Evolutionary conservation across 2,329 filamentous ascomycete genomes (phyloP), one percentile per base, ranked within the genome.

Genomic region (Stemphylium vesicarium): DNA sequence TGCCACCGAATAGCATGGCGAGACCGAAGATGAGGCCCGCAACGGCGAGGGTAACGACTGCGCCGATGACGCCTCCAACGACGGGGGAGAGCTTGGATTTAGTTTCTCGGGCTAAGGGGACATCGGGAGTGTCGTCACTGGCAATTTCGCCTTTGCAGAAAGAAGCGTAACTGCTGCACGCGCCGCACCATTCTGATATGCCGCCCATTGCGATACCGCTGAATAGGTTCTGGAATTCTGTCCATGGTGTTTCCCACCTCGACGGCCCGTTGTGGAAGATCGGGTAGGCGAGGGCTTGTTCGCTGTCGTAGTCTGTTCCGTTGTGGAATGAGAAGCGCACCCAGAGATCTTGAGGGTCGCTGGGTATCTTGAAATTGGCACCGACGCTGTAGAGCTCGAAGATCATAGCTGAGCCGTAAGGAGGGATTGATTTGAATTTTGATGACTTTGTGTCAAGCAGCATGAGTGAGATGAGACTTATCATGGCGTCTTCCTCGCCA

Each of bases 241-340:
- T 60, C 74, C 82, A 86, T 0, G 70, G 66, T 60, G 86, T 80
- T 4, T 79, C 76, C 1, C 73, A 77, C 22, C 75, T 70, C 55
- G 76, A 78, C 1, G 79, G 80, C 1, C 78, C 78, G 49, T 76
- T 71, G 39, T 77, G 76, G 64, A 86, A 86, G 10, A 86, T 70
- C 2, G 82, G 78, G 57, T 82, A 85, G 0, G 76, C 58, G 6
- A 51, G 45, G 13, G 72, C 66, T 29, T 78, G 75, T 1, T 64
- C 62, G 26, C 68, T 66, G 18, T 70, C 7, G 80, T 81, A 50
- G 20, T 75, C 72, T 0, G 83, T 84, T 43, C 82, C 83, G 62
- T 87, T 87, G 62, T 81, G 82, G 71, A 84, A 81, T 52, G 80
- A 75, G 66, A 87, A 85, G 16, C 82, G 79, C 26, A 87, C 80